Conservation (phyloP, 1,139 yeast species). For the Groenewaldozyma sp. region DNA sequence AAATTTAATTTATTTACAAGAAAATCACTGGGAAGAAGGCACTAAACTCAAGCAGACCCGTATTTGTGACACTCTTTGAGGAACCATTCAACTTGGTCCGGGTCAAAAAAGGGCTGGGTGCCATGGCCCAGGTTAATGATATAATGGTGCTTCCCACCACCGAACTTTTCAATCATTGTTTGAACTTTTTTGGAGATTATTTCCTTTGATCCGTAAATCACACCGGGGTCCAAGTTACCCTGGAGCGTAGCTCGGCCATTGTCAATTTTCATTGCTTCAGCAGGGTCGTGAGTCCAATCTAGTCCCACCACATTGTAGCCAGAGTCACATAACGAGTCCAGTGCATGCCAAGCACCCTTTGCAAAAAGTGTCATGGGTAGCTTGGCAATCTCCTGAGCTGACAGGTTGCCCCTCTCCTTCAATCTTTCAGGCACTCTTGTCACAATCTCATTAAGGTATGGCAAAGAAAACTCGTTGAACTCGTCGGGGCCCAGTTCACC, state of each 20-base stretch:
- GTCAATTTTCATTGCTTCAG: constrained; percentile 71
- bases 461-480: constrained; percentile 79
- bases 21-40: too few relatives aligned
- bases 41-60: too few relatives aligned
- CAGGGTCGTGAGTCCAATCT: constrained; percentile 87
- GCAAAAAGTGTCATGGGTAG: constrained; percentile 89
- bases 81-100: constrained; percentile 77
- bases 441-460: constrained; percentile 74
- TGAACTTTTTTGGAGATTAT: constrained; percentile 72
- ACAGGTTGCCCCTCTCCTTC: constrained; percentile 46
- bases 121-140: constrained; percentile 96
- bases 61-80: constrained; percentile 79
- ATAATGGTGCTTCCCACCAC: constrained; percentile 79
- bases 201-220: constrained; percentile 82
- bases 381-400: constrained; percentile 35
- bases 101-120: constrained; percentile 94
- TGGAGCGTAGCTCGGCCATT: constrained; percentile 78
- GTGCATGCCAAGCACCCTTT: constrained; percentile 96
- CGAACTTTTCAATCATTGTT: constrained; percentile 82
- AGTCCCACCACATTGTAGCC: constrained; percentile 83
- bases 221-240: constrained; percentile 95
- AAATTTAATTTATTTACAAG: too few relatives aligned
- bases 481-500: constrained; percentile 91
- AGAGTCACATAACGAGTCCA: constrained; percentile 73
- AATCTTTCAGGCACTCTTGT: constrained; percentile 60